Evolutionary conservation across 495 filamentous ascomycete species (phyloP), one percentile per base, ranked within the genome.

Genomic region (Aspergillus baeticus): DNA sequence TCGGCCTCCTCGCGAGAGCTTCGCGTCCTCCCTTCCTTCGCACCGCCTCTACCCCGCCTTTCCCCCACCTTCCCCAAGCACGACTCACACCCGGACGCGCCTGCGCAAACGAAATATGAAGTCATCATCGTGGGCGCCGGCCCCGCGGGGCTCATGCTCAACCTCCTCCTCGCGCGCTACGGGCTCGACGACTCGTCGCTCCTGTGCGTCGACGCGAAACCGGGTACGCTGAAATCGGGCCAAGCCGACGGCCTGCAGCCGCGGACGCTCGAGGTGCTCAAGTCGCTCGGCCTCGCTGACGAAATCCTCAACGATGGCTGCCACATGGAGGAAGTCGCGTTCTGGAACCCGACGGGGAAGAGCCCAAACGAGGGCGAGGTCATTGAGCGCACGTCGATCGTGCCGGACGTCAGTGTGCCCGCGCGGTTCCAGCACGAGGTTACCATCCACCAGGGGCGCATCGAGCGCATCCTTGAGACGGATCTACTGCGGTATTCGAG

Each of bases 201-300:
- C 6, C 68, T 80, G 13, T 80, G 77, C 54, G 62, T 80, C 13
- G 79, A 82, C 56, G 61, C 72, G 1, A 81, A 81, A 53, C 54
- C 74, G 0, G 59, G 60, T 0, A 70, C 70, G 1, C 56, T 77
- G 13, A 74, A 77, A 51, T 72, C 74, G 5, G 84, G 85, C 2
- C 85, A 87, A 64, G 85, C 85, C 13, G 86, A 89, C 66, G 85
- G 85, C 7, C 69, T 86, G 4, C 76, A 84, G 61, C 75, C 76
- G 23, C 82, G 86, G 14, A 86, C 77, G 10, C 68, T 87, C 3
- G 86, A 89, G 66, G 87, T 87, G n/a, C 77, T 89, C 14, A 72
- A 76, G 52, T 72, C 69, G 4, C 64, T 75, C 0, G 70, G 69
- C 1, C 54, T 75, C 2, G 63, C 59, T 2, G 72, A 75, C 55